Percentiles rank a stretch among this genome's conserved stretches.
phyloP scores from a whole-genome alignment of 2,329 filamentous ascomycete species.

The Aureobasidium leucospermi region DNA sequence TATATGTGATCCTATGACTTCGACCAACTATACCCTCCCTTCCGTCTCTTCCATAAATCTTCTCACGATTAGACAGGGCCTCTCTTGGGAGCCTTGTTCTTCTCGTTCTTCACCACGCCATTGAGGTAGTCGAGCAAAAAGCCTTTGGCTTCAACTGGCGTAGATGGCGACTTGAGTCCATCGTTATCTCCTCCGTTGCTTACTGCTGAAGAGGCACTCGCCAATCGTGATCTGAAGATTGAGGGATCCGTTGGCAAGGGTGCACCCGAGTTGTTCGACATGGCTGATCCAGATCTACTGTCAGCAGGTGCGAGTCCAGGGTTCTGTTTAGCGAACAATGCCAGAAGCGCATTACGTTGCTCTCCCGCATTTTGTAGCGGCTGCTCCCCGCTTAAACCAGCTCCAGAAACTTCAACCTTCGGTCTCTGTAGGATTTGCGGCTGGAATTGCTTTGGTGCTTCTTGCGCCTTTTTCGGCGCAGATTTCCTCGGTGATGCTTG shows the following conservation, averaged over 20 bases:
- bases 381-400: not conserved
- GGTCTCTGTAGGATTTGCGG: constrained; percentile 26
- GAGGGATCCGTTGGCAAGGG: constrained; percentile 4
- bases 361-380: not conserved
- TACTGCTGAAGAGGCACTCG: constrained; percentile 19
- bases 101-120: constrained; percentile 24
- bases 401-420: constrained; percentile 14
- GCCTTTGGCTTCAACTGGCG: constrained; percentile 27
- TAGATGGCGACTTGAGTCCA: constrained; percentile 17
- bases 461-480: constrained; percentile 14
- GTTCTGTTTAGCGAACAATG: constrained; percentile 15
- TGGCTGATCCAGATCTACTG: constrained; percentile 1
- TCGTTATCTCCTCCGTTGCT: constrained; percentile 17
- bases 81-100: constrained; percentile 13
- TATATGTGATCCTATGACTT: not conserved
- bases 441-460: constrained; percentile 21
- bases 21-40: not conserved
- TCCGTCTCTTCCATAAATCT: not conserved
- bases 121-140: constrained; percentile 30
- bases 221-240: constrained; percentile 18
- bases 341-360: constrained; percentile 16
- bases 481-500: constrained; percentile 15
- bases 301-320: constrained; percentile 10
- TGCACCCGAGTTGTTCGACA: not conserved
- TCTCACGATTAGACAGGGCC: not conserved